Conservation (phyloP, 306 rosid genomes). For the Prosopis cineraria region DNA sequence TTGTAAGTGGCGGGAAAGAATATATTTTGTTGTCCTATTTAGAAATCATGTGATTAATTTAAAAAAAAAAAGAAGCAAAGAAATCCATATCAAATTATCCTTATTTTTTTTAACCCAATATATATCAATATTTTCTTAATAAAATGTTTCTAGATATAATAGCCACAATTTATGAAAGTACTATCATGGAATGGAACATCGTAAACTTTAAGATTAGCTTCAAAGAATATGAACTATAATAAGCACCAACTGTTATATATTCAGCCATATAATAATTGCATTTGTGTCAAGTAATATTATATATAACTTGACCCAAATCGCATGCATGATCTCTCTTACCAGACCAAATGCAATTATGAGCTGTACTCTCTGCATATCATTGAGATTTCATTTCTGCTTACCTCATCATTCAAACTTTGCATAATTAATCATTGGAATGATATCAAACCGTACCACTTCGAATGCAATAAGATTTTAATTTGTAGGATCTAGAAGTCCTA, state of each 20-base stretch:
- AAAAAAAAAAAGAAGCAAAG: too few relatives aligned
- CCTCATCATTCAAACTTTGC: background rate
- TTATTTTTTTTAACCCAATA: background rate
- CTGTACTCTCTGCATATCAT: background rate
- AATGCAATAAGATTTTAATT: too few relatives aligned
- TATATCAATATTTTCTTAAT: background rate
- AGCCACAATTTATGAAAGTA: background rate
- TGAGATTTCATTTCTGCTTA: background rate
- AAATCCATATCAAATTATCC: background rate
- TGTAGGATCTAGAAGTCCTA: background rate
- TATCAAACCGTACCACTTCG: slow-evolving; percentile 1
- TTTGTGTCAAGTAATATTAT: background rate
- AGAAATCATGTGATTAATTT: too few relatives aligned
- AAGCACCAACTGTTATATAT: background rate
- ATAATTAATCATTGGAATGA: background rate
- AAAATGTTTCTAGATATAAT: background rate
- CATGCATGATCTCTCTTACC: slow-evolving; percentile 11
- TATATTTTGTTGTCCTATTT: too few relatives aligned
- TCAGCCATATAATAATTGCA: background rate
- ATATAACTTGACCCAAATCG: background rate
- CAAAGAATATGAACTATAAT: background rate
- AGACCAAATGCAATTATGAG: background rate
- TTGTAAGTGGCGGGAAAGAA: too few relatives aligned
- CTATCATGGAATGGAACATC: background rate
- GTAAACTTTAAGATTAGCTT: background rate